Conservation (phyloP, 352 stramenopile species). For the Phytopythium vexans region DNA sequence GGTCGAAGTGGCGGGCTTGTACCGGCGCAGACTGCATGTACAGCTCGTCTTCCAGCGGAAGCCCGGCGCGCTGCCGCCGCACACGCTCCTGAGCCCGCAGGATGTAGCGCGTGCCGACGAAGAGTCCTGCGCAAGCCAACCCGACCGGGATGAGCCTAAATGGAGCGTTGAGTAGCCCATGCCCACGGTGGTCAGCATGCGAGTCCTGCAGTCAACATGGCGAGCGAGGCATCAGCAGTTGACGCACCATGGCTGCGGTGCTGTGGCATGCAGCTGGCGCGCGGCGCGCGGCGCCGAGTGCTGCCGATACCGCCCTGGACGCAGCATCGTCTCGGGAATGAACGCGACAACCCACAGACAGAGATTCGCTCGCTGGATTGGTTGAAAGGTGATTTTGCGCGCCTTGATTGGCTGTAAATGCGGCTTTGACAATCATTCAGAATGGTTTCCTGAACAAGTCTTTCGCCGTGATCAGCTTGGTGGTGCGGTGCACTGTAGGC, state of each 20-base stretch:
- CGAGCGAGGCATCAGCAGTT: background rate
- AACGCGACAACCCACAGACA: background rate
- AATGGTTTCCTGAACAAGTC: constrained; percentile 29
- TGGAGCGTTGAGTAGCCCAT: background rate
- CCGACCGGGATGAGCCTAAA: constrained; percentile 39
- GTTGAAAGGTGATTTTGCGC: constrained; percentile 6
- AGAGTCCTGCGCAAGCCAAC: constrained; percentile 39
- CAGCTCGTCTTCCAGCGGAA: constrained; percentile 34
- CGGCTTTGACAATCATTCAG: constrained; percentile 1
- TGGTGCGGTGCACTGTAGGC: constrained; percentile 34
- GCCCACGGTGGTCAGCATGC: constrained; percentile 17
- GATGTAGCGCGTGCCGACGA: constrained; percentile 53
- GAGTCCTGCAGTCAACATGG: background rate
- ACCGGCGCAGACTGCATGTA: constrained; percentile 11
- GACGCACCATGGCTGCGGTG: constrained; percentile 43
- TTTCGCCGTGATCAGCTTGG: constrained; percentile 38
- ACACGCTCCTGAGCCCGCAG: constrained; percentile 59
- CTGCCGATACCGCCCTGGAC: constrained; percentile 1
- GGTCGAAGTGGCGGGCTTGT: constrained; percentile 12
- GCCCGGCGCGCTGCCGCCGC: constrained; percentile 30
- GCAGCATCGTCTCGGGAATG: background rate
- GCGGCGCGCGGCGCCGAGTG: background rate
- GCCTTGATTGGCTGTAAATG: constrained; percentile 15
- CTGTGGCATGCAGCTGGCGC: constrained; percentile 52
- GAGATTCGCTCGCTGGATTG: constrained; percentile 10